Base-by-base conservation (phyloP, 108 stramenopile genomes). In the Poteriospumella lacustris region DNA sequence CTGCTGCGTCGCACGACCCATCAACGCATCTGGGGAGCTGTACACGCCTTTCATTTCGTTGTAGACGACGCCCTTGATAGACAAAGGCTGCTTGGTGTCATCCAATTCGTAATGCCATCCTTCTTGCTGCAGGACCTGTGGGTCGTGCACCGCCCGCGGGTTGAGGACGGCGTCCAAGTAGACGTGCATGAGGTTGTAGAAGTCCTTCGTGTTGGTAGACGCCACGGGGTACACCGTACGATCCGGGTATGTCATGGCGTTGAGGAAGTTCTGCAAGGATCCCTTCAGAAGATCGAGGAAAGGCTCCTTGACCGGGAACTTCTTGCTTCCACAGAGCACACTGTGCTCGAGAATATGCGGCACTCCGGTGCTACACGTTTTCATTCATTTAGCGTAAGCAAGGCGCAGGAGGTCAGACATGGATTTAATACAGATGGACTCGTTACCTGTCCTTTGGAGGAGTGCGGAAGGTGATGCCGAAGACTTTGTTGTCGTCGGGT, bases 31-130 rank as follows among this genome's bases (percentile, higher is more conserved):
- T 5, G 97, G 91, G 42, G 87, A 88, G 31, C 92, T 93, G 78
- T 97, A 97, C 2, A 97, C 97, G 31, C 98, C 98, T 87, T 99
- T 99, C 98, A 99, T 99, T 88, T 99, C 98, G 76, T 97, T 97
- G 90, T 91, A 99, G 5, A 99, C 98, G 36, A 99, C 96, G 58
- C 98, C 98, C 84, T 96, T 95, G 91, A 93, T 96, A 26, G 89
- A 91, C 34, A 95, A 81, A 1, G 94, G 93, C 26, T 92, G 86
- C 24, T 87, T 88, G 75, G 88, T 84, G 58, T 92, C 80, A 59
- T 96, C 95, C 40, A 95, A 79, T 79, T 99, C 98, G 81, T 95
- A 89, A 79, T 96, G 97, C 96, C 96, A 97, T 39, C 97, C 98
- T 79, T 99, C 97, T 79, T 97, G 97, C 36, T 84, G 34, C 78